Percentiles rank a stretch among this genome's conserved stretches.
These are phyloP conservation scores for Corynascus novoguineensis DNA, from an alignment of 495 filamentous ascomycete species.

Conservation along the genomic window DNA sequence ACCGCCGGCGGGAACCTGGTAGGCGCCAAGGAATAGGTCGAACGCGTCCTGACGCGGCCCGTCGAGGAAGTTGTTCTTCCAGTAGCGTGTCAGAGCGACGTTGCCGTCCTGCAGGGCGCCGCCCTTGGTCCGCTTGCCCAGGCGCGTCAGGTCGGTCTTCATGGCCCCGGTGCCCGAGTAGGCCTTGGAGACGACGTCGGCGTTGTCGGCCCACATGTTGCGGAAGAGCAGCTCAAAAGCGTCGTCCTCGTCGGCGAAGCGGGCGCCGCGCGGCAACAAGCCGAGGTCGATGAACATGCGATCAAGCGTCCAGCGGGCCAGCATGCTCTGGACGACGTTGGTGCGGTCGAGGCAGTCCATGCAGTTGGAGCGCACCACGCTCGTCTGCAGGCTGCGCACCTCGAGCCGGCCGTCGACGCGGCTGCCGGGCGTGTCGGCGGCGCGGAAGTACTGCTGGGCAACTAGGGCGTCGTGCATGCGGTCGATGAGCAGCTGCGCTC, in stretches of 20 bases:
- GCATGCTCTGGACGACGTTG: constrained; percentile 94
- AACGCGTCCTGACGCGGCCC: constrained; percentile 92
- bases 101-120: constrained; percentile 76
- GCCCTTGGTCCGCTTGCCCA: constrained; percentile 74
- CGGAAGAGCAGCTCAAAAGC: constrained; percentile 84
- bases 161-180: constrained; percentile 94
- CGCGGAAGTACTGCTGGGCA: constrained; percentile 86
- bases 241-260: constrained; percentile 60
- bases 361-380: constrained; percentile 92
- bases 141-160: constrained; percentile 93
- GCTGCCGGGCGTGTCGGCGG: constrained; percentile 72
- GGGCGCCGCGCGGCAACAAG: constrained; percentile 63
- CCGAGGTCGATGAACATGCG: constrained; percentile 79
- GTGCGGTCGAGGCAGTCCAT: constrained; percentile 99
- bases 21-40: constrained; percentile 84
- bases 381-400: constrained; percentile 69
- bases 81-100: constrained; percentile 78
- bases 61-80: constrained; percentile 86
- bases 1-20: constrained; percentile 61
- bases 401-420: constrained; percentile 61
- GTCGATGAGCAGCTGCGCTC: constrained; percentile 78
- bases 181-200: constrained; percentile 83
- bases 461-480: constrained; percentile 65
- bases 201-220: constrained; percentile 97
- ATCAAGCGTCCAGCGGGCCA: constrained; percentile 81